Evolutionary conservation across 2,329 filamentous ascomycete genomes (phyloP).

Genomic region (Aspergillus pseudoterreus): DNA sequence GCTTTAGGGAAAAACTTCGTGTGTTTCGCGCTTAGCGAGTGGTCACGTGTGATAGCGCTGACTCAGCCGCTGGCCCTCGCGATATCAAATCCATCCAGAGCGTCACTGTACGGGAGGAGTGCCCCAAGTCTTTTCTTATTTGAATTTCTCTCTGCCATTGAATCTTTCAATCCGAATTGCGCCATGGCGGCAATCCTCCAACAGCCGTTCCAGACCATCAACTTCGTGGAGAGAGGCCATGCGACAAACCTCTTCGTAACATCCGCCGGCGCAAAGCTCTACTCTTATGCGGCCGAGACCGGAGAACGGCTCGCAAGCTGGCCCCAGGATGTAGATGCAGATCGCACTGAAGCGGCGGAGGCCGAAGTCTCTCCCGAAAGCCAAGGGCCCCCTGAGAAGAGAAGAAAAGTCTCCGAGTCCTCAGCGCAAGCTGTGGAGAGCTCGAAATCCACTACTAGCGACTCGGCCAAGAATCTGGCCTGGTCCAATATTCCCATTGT

Average conservation of each 20-base stretch:
- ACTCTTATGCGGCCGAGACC: conserved; percentile 60
- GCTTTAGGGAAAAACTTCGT: conserved; percentile 26
- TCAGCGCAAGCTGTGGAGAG: conserved; percentile 17
- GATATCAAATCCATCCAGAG: not conserved
- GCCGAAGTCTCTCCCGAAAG: conserved; percentile 23
- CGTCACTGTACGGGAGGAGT: no score
- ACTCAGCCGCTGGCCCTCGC: not conserved
- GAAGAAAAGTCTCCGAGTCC: conserved; percentile 37
- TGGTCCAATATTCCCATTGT: conserved; percentile 67
- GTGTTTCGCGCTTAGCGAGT: conserved; percentile 38
- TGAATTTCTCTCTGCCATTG: not conserved
- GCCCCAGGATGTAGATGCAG: conserved; percentile 39
- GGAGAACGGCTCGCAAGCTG: conserved; percentile 61
- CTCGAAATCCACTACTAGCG: conserved; percentile 9
- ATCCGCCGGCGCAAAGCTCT: conserved; percentile 68
- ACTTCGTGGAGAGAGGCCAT: conserved; percentile 29
- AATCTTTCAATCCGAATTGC: not conserved
- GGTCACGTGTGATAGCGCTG: conserved; percentile 25
- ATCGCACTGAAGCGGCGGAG: conserved; percentile 14
- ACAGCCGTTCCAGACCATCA: conserved; percentile 63
- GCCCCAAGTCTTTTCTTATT: no score
- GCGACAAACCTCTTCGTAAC: conserved; percentile 59
- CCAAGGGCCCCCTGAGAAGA: conserved; percentile 43
- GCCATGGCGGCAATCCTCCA: conserved; percentile 33
- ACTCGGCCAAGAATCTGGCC: conserved; percentile 17